Evolutionary conservation across 345 rosid species (phyloP), one percentile per base, ranked within the genome.

Genomic region (Hirschfeldia incana): DNA sequence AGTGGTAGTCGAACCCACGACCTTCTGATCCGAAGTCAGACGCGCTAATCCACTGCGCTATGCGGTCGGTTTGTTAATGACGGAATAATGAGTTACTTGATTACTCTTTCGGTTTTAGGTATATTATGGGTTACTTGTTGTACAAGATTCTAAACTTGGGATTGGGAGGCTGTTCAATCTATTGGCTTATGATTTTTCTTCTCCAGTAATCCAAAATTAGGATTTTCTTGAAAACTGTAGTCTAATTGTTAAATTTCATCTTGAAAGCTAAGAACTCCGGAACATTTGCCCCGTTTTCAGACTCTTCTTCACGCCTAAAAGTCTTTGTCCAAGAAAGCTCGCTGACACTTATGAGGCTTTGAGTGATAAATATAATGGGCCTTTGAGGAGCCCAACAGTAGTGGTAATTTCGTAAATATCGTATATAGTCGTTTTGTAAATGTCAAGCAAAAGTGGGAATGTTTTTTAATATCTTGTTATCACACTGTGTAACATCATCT

Each of bases 21-120:
- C 96, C 96, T 92, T 89, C 88, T 92, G 96, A 94, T 91, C 94
- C 97, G 92, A 94, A 94, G 97, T 90, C 94, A 90, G 89, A 93
- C 92, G 94, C 91, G 91, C 94, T 90, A 91, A 91, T 91, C 93
- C 93, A 91, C 94, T 91, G 93, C 94, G 92, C 94, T 91, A 91
- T 89, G 92, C 97, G 89, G 90, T 87, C 85, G 15, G 1, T 1
- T 8, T n/a, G 27, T 8, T 57, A 51, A 6, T 1, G 0, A 49
- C 6, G 17, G 16, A 1, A n/a, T 49, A 49, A 29, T n/a, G 4
- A 46, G 1, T 0, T 46, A 1, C 1, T 46, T 46, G 1, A 3
- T 13, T 12, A 46, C 53, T 44, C n/a, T 46, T 4, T 46, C 2
- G 7, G n/a, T 44, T 11, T 15, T 51, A 15, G 58, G 21, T n/a